A percentile compares a stretch with the other conserved stretches of the same genome.
These are phyloP conservation scores for Tephrocybe sp. DNA, from an alignment of 768 basidiomycete genomes.

Conservation along the genomic window DNA sequence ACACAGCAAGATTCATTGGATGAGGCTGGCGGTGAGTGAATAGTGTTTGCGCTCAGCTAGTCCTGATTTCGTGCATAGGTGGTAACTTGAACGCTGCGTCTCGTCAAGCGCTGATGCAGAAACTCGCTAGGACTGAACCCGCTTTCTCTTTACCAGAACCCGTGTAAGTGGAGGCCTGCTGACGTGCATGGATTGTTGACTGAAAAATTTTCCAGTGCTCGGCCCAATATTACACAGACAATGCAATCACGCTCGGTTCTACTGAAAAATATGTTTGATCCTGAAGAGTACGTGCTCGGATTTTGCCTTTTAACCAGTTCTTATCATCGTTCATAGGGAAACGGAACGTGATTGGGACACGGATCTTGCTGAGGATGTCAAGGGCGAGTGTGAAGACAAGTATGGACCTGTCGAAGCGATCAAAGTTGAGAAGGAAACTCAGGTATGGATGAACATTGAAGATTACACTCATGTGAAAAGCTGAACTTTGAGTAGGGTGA, in stretches of 20 bases:
- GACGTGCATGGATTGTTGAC: not conserved
- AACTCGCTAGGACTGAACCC: constrained; percentile 94
- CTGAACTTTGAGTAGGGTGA: constrained; percentile 67
- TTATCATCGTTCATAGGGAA: constrained; percentile 54
- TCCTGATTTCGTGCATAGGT: constrained; percentile 44
- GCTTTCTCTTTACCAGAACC: constrained; percentile 56
- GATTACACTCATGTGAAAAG: not conserved
- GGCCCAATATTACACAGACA: constrained; percentile 77
- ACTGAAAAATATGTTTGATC: constrained; percentile 94
- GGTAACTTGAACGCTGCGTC: constrained; percentile 98
- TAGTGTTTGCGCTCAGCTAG: not conserved
- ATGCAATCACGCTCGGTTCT: constrained; percentile 91
- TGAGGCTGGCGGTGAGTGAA: constrained; percentile 75
- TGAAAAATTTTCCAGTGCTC: constrained; percentile 52
- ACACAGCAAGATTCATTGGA: constrained; percentile 81
- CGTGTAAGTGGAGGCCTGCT: constrained; percentile 43
- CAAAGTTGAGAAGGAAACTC: constrained; percentile 91
- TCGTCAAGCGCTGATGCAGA: constrained; percentile 99
- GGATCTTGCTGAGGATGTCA: constrained; percentile 95
- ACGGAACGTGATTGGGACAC: constrained; percentile 96
- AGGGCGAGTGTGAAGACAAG: constrained; percentile 88
- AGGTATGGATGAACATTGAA: constrained; percentile 50
- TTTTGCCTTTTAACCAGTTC: not conserved
- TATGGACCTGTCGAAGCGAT: constrained; percentile 87
- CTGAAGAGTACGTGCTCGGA: constrained; percentile 80